A percentile compares a stretch with the other conserved stretches of the same genome.
phyloP scores from a whole-genome alignment of 768 basidiomycete species.

The Kwoniella pini region DNA sequence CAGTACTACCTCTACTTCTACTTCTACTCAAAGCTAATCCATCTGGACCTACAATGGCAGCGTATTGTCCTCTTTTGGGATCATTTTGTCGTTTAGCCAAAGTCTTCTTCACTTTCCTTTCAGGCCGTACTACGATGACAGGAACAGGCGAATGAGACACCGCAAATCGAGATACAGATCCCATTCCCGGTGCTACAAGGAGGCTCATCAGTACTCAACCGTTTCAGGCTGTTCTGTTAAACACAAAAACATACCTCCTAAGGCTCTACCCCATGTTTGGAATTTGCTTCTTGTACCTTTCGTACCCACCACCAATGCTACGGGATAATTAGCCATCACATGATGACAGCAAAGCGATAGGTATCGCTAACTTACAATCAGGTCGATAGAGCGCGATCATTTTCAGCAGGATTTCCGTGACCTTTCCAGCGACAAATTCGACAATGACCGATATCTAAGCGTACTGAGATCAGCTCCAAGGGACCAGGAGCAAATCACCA shows the following conservation, averaged over 20 bases:
- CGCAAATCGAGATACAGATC: constrained; percentile 67
- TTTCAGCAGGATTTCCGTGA: constrained; percentile 85
- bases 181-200: constrained; percentile 60
- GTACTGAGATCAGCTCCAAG: background rate
- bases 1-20: constrained; percentile 44
- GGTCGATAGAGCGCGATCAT: constrained; percentile 70
- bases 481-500: background rate
- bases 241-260: constrained; percentile 53
- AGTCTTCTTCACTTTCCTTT: constrained; percentile 79
- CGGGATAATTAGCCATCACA: background rate
- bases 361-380: constrained; percentile 38
- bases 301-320: constrained; percentile 83
- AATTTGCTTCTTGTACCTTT: constrained; percentile 67
- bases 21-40: constrained; percentile 41
- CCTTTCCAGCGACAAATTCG: constrained; percentile 88
- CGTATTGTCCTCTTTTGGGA: constrained; percentile 71
- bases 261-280: constrained; percentile 61
- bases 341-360: background rate
- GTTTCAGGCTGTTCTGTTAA: too few relatives aligned
- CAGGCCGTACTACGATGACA: constrained; percentile 87
- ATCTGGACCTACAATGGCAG: constrained; percentile 50
- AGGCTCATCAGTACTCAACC: too few relatives aligned
- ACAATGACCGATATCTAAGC: constrained; percentile 79
- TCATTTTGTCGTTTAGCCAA: constrained; percentile 82
- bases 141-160: constrained; percentile 92